Percentiles rank a stretch among this genome's conserved stretches.
These are phyloP conservation scores for Populus trichocarpa DNA, from an alignment of 441 rosid species.

Conservation along the genomic window DNA sequence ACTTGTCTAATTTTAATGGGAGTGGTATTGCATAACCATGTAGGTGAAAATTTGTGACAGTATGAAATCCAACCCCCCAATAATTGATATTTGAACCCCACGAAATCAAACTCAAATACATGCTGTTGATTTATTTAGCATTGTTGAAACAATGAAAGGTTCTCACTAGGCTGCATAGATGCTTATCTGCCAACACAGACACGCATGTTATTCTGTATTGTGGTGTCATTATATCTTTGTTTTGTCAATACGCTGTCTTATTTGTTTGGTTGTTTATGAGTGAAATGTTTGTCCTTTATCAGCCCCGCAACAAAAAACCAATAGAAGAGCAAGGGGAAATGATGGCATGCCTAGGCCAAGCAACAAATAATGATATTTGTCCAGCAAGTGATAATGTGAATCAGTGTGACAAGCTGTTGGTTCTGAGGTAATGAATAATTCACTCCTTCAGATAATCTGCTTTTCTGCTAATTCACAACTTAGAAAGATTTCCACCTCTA, in stretches of 20 bases:
- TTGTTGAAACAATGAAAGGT: background rate
- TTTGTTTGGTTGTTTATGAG: background rate
- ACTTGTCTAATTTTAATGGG: too few species aligned
- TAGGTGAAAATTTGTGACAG: background rate
- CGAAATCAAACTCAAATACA: background rate
- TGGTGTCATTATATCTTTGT: background rate
- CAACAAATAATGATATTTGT: background rate
- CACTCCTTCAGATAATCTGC: background rate
- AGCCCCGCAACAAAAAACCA: background rate
- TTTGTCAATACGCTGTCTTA: background rate
- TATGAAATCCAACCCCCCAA: too few species aligned
- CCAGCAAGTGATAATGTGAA: background rate
- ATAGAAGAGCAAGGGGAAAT: conserved; percentile 7
- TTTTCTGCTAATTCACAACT: background rate
- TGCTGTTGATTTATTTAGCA: background rate
- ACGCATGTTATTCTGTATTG: background rate
- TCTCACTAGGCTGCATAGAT: background rate
- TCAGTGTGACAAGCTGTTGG: conserved; percentile 5
- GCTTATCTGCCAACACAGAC: background rate
- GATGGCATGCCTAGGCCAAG: background rate
- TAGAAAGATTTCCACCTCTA: too few species aligned
- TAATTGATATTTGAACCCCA: background rate
- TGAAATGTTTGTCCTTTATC: background rate
- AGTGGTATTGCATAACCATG: too few species aligned
- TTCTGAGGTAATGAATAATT: conserved; percentile 14